These are phyloP conservation scores for Ogataea siamensis DNA, from an alignment of 805 yeast genomes.

Conservation along the genomic window DNA sequence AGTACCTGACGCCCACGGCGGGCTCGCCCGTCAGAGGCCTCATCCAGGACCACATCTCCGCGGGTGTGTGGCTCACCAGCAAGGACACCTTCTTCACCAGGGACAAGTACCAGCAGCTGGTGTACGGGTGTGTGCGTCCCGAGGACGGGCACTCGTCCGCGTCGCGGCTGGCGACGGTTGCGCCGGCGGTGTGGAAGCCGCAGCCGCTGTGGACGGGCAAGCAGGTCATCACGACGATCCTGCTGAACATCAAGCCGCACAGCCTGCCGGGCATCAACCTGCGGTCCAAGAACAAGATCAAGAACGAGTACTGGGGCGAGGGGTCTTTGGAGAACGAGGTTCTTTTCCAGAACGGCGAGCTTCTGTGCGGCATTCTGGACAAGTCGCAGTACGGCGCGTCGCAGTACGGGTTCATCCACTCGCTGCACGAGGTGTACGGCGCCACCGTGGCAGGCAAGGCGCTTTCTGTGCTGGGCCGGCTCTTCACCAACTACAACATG, in stretches of 20 bases:
- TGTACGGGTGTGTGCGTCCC: constrained; percentile 93
- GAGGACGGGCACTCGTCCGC: constrained; percentile 94
- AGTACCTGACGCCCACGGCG: constrained; percentile 96
- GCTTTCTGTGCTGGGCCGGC: constrained; percentile 87
- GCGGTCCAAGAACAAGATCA: constrained; percentile 80
- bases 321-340: constrained; percentile 85
- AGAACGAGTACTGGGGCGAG: constrained; percentile 91
- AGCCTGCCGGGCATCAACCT: constrained; percentile 90
- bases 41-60: constrained; percentile 98
- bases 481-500: constrained; percentile 91
- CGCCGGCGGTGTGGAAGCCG: constrained; percentile 89
- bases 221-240: constrained; percentile 89
- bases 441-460: constrained; percentile 86
- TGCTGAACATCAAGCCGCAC: constrained; percentile 82
- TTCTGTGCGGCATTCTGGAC: constrained; percentile 89
- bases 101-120: constrained; percentile 88
- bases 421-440: constrained; percentile 94
- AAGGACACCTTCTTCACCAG: constrained; percentile 90
- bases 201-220: constrained; percentile 96
- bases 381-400: constrained; percentile 99
- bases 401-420: constrained; percentile 93
- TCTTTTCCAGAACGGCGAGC: constrained; percentile 79
- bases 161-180: constrained; percentile 65
- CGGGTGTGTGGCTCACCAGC: constrained; percentile 97
- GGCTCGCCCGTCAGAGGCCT: constrained; percentile 98